Evolutionary conservation across 2,329 filamentous ascomycete species (phyloP), one percentile per base, ranked within the genome.

Genomic region (Endocalyx cinctus): DNA sequence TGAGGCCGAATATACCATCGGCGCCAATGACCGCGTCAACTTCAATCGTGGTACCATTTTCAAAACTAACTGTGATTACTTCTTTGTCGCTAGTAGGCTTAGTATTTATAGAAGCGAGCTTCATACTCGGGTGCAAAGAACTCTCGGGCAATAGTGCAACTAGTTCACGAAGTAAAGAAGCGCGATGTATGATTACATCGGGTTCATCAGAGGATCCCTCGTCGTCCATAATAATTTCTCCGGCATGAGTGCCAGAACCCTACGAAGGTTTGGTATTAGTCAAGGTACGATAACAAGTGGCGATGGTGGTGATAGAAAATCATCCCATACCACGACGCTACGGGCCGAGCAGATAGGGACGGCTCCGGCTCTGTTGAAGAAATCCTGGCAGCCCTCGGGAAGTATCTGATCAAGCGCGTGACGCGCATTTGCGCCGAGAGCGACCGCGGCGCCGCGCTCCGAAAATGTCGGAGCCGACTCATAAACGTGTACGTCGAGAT

Each of bases 381-480:
- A 14, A 5, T 31, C 31, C 16, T 8, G n/a, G n/a, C n/a, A n/a
- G n/a, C n/a, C n/a, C n/a, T 25, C 19, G 5, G 34, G 34, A 8
- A 34, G 14, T 14, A 33, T 30, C 5, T 31, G 13, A 2, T 33
- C 17, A 2, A 39, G 16, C 13, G 31, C 34, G 16, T 8, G n/a
- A 11, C 23, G 31, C 7, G 35, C 16, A 19, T 27, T 25, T 2
- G 11, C 11, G 10, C 15, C 6, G 17, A 41, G 29, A 10, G 19
- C 25, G 6, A 41, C 17, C 2, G 31, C 31, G 4, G 31, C 28
- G 23, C 32, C 38, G 13, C 35, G 38, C 11, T 35, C 34, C 7
- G 27, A 35, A 22, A 41, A 41, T n/a, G 33, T 26, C 5, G 35
- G 32, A 2, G 32, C 35, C 14, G 38, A 38, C 19, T 41, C 38